phyloP scores from a whole-genome alignment of 305 asterid genomes.

The Fraxinus sp. region DNA sequence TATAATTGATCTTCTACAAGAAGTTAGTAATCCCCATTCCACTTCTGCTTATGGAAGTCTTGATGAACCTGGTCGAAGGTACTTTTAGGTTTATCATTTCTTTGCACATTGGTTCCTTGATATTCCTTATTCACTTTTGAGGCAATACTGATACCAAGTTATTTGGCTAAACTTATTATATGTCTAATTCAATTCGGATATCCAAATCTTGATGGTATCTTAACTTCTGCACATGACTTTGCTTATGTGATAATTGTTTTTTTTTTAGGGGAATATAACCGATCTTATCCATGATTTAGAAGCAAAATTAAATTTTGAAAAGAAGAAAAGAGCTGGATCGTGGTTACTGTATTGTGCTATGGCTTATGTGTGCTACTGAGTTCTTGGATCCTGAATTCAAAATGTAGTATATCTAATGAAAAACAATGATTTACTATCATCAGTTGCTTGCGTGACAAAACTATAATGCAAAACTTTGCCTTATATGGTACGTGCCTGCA shows the following conservation, averaged over 20 bases:
- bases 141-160: not conserved
- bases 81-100: conserved; percentile 25
- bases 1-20: conserved; percentile 69
- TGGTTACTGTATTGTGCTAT: not conserved
- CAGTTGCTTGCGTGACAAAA: conserved; percentile 2
- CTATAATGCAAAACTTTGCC: not conserved
- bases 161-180: not conserved
- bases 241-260: conserved; percentile 2
- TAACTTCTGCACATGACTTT: not conserved
- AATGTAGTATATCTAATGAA: not conserved
- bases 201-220: conserved; percentile 5
- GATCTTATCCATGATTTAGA: not conserved
- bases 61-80: conserved; percentile 97
- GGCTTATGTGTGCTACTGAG: not conserved
- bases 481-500: conserved; percentile 17
- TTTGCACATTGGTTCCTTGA: conserved; percentile 1
- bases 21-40: conserved; percentile 56
- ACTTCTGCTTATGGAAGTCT: conserved; percentile 84
- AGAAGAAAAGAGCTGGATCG: not conserved
- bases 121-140: conserved; percentile 7
- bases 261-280: not conserved
- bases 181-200: not conserved
- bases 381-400: conserved; percentile 15
- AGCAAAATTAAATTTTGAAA: not conserved
- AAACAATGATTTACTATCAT: conserved; percentile 4